phyloP scores from a whole-genome alignment of 345 rosid genomes.

The Salix suchowensis region DNA sequence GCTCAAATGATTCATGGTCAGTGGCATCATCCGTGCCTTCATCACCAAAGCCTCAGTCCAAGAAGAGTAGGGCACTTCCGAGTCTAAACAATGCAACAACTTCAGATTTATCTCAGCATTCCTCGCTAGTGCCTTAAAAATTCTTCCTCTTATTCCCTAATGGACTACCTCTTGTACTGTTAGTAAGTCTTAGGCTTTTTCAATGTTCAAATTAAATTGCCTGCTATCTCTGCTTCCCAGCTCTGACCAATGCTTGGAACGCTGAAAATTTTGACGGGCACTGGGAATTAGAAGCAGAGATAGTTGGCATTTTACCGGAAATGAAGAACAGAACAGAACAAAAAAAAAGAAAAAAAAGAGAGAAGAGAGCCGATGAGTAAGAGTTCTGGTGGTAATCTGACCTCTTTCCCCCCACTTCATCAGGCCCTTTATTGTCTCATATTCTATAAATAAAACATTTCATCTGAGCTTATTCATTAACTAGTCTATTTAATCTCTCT shows the following conservation, averaged over 20 bases:
- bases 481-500: neutral
- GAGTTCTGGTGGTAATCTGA: constrained; percentile 22
- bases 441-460: constrained; percentile 2
- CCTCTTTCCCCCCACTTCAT: neutral
- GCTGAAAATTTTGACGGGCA: neutral
- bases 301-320: constrained; percentile 58
- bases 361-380: constrained; percentile 8
- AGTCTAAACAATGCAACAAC: constrained; percentile 20
- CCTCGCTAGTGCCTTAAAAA: constrained; percentile 29
- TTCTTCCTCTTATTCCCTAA: neutral
- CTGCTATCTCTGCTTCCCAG: constrained; percentile 48
- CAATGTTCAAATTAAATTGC: constrained; percentile 45
- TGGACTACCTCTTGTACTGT: constrained; percentile 22
- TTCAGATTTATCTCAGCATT: constrained; percentile 27
- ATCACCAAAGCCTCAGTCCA: constrained; percentile 49
- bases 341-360: neutral
- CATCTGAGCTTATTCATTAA: neutral
- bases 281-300: constrained; percentile 38
- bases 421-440: neutral
- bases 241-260: neutral
- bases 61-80: constrained; percentile 37
- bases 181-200: constrained; percentile 7
- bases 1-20: constrained; percentile 52
- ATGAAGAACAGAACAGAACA: neutral
- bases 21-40: constrained; percentile 47